phyloP scores from a whole-genome alignment of 129 eudicot genomes.

The Pulicaria dysenterica region DNA sequence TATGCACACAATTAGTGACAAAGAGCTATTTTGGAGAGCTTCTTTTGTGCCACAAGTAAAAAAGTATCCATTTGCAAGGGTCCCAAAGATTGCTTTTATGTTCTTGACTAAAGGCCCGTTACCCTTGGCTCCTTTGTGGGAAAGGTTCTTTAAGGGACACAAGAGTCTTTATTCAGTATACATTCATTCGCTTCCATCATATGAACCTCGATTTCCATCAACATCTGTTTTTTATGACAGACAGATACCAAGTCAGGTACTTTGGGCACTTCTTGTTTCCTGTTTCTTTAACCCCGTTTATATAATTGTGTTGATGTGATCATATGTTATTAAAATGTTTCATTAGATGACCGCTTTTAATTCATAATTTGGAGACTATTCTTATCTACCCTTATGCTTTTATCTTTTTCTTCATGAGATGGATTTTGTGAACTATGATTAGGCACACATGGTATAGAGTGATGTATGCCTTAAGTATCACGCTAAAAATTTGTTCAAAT shows the following conservation, averaged over 20 bases:
- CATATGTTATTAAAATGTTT: not conserved
- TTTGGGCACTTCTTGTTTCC: slow-evolving; percentile 7
- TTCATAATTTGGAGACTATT: no score
- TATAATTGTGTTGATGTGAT: not conserved
- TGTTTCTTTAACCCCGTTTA: not conserved
- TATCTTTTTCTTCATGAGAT: not conserved
- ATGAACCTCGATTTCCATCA: slow-evolving; percentile 49
- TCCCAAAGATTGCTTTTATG: slow-evolving; percentile 93
- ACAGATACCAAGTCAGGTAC: slow-evolving; percentile 92
- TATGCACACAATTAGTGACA: slow-evolving; percentile 71
- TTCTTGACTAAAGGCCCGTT: slow-evolving; percentile 98
- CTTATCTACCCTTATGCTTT: not conserved
- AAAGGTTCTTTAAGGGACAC: slow-evolving; percentile 86
- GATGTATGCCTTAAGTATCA: not conserved
- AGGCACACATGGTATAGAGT: not conserved
- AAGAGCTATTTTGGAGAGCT: slow-evolving; percentile 88
- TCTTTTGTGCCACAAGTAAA: slow-evolving; percentile 64
- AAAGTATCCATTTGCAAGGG: slow-evolving; percentile 73
- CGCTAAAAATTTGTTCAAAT: no score
- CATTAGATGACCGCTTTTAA: no score
- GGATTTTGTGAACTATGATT: not conserved
- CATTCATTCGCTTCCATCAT: slow-evolving; percentile 77
- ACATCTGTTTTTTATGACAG: slow-evolving; percentile 81
- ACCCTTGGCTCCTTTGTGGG: slow-evolving; percentile 94
- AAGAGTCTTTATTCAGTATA: slow-evolving; percentile 64